Base-by-base conservation (phyloP, 2,329 filamentous ascomycete species). In the Pseudogymnoascus sp. region DNA sequence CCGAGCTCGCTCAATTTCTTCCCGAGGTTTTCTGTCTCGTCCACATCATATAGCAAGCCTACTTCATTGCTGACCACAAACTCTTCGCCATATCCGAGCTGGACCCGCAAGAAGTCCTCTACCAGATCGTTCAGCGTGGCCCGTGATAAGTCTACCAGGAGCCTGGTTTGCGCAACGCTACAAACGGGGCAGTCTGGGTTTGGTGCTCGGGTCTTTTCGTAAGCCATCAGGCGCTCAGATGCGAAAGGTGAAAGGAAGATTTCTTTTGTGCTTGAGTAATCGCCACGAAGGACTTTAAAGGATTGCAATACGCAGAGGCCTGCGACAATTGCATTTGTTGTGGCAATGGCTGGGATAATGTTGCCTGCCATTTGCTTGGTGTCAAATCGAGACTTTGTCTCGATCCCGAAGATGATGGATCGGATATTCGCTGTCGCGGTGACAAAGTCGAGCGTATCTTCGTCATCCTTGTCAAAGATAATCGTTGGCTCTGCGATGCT, bases 331-430 rank as follows among this genome's bases (percentile, higher is more conserved):
- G 94, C 94, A 74, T 99, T 99, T 0, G 94, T 97, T 0, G 94
- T 99, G 4, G 94, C 94, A 72, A 99, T 99, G 1, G 94, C 94
- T 1, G 94, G 94, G 65, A 99, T 99, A 70, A 99, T 99, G 73
- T 99, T 99, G 61, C 94, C 94, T 3, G 94, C 94, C 93, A 97
- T 99, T 76, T 99, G 90, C 78, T 99, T 99, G 70, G 94, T 92
- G 72, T 97, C 92, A 71, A 97, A 99, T 64, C 95, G 91, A 22
- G 92, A 96, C 73, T 91, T 93, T 4, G 80, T 78, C 61, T 93
- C 89, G 63, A 99, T 96, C 62, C 87, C 89, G 72, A 99, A 99
- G n/a, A 96, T 82, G 23, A 84, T 80, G 0, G 93, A 94, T 49
- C 94, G 85, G 23, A 99, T 84, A 70, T 99, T 99, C 30, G 93